phyloP scores from a whole-genome alignment of 495 filamentous ascomycete genomes.

The Penicillium robsamsonii region DNA sequence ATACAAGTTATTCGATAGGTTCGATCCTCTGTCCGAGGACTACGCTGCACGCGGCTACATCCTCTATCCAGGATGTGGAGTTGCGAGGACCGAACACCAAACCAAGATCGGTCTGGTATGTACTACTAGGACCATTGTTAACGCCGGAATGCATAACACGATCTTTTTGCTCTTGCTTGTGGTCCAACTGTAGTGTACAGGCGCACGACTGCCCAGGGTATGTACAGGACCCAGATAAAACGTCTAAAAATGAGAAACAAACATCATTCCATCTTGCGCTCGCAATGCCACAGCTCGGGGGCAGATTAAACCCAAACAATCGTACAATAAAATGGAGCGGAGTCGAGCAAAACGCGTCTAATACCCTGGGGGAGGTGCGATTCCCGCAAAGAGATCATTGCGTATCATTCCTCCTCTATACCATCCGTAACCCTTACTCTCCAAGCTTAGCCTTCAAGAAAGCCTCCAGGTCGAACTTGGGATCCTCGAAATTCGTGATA shows the following conservation, averaged over 20 bases:
- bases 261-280: constrained; percentile 48
- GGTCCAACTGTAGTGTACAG: constrained; percentile 48
- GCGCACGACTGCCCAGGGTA: constrained; percentile 48
- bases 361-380: constrained; percentile 42
- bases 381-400: constrained; percentile 34
- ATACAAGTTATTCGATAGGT: background rate
- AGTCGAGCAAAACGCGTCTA: constrained; percentile 38
- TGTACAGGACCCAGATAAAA: constrained; percentile 50
- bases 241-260: constrained; percentile 44
- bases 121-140: constrained; percentile 16
- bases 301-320: constrained; percentile 49
- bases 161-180: constrained; percentile 49
- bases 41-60: constrained; percentile 8
- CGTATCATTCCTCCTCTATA: constrained; percentile 37
- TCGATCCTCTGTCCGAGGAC: background rate
- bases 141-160: constrained; percentile 40
- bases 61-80: background rate
- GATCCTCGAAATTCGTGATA: constrained; percentile 76
- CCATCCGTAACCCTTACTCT: constrained; percentile 40
- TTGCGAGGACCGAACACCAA: constrained; percentile 12
- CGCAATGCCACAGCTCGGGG: constrained; percentile 47
- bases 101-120: constrained; percentile 4
- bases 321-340: constrained; percentile 46
- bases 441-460: constrained; percentile 66
- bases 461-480: constrained; percentile 87